Evolutionary conservation across 768 basidiomycete species (phyloP), one percentile per base, ranked within the genome.

Genomic region (Lactarius psammicola): DNA sequence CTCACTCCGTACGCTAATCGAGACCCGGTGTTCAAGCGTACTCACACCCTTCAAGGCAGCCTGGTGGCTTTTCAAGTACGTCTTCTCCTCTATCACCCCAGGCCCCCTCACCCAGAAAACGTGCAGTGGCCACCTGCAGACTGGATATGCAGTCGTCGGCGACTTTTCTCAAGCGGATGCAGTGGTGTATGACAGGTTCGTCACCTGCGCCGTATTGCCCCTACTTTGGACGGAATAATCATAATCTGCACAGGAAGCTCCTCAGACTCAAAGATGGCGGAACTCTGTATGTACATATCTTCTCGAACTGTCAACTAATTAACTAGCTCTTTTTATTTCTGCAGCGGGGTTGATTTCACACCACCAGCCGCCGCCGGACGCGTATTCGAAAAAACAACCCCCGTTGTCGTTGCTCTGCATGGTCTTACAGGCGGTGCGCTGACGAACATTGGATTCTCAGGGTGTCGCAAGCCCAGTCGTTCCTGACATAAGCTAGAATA

Each of bases 291-390:
- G 84, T 77, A n/a, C 6, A 44, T 62, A 23, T 33, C 51, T 31
- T 26, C 44, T 28, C 42, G 11, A 42, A 28, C 49, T 55, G 44
- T 44, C 26, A 18, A 28, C 23, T 18, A 38, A 44, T 23, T 4
- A 31, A 23, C 6, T 6, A 15, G 17, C 23, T 34, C 3, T 1
- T 54, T 44, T 53, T n/a, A n/a, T n/a, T 20, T 59, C 34, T 36
- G 7, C 68, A 88, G 87, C 56, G 87, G 86, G 26, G 75, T 89
- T 28, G 88, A 88, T 73, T 85, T 87, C 70, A 81, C 86, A 40
- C 84, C 84, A 15, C 72, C 78, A 23, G 66, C 65, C 4, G 26
- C 60, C 7, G 56, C 64, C 33, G 70, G 71, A 55, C 69, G 71
- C 55, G 69, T 57, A 26, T 71, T 78, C 2, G 66, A 71, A 20